Percentiles rank a stretch among this genome's conserved stretches.
These are phyloP conservation scores for Orychophragmus violaceus DNA, from an alignment of 345 rosid species.

Conservation along the genomic window DNA sequence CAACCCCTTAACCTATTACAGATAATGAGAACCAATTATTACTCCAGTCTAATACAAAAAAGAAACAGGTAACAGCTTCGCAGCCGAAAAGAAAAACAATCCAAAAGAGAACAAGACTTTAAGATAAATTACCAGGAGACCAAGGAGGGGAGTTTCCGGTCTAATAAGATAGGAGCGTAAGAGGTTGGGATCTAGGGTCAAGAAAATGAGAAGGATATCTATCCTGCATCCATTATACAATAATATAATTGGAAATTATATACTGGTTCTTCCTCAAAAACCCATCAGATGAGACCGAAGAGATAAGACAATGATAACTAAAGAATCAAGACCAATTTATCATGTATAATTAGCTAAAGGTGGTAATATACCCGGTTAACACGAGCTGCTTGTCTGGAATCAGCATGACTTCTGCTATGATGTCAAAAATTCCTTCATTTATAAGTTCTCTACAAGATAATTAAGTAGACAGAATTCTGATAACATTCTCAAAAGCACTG, in stretches of 20 bases:
- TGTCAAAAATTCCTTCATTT: constrained; percentile 71
- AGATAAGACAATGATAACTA: neutral
- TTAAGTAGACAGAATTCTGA: neutral
- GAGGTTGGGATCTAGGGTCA: constrained; percentile 68
- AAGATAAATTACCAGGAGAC: constrained; percentile 57
- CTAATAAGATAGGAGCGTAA: constrained; percentile 65
- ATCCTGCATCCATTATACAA: constrained; percentile 78
- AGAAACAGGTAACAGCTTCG: neutral
- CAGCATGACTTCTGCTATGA: constrained; percentile 64
- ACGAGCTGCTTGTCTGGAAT: constrained; percentile 71
- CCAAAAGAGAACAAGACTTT: neutral
- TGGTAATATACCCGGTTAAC: constrained; percentile 59
- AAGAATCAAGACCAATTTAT: neutral
- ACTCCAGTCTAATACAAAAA: neutral
- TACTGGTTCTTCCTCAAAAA: neutral
- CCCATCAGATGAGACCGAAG: neutral
- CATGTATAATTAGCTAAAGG: neutral
- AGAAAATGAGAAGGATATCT: constrained; percentile 72
- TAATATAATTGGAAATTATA: neutral
- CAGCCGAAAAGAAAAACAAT: neutral
- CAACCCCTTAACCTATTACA: constrained; percentile 77
- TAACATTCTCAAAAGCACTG: neutral
- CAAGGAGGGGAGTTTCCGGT: constrained; percentile 56
- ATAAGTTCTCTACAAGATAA: constrained; percentile 58
- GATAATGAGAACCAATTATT: neutral